These are phyloP conservation scores for Borovskyia barvae DNA, from an alignment of 208 protist genomes.

Conservation along the genomic window DNA sequence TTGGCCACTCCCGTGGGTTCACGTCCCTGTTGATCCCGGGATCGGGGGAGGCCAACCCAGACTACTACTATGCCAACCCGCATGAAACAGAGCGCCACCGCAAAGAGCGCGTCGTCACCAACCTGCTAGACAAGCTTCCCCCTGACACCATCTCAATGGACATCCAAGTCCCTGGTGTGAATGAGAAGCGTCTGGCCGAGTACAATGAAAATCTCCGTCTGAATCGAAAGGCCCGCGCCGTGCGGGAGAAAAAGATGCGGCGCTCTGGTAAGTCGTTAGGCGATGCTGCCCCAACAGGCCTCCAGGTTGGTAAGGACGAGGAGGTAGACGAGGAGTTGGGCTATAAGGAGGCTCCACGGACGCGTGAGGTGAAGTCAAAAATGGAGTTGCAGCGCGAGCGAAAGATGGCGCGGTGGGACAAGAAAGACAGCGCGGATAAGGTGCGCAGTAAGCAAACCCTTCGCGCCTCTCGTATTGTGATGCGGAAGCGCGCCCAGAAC, in stretches of 20 bases:
- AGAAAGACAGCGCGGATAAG: conserved; percentile 88
- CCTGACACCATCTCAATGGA: conserved; percentile 92
- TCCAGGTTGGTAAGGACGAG: conserved; percentile 51
- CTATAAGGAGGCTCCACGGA: conserved; percentile 72
- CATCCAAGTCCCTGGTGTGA: conserved; percentile 80
- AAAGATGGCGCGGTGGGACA: conserved; percentile 89
- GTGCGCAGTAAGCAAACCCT: conserved; percentile 86
- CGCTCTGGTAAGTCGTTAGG: conserved; percentile 56
- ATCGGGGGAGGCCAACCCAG: conserved; percentile 88
- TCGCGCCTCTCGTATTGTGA: conserved; percentile 66
- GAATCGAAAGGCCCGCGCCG: conserved; percentile 74
- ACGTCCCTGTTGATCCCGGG: conserved; percentile 87
- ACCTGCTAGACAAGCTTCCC: conserved; percentile 92
- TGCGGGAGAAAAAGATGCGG: conserved; percentile 85
- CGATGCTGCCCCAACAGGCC: conserved; percentile 15
- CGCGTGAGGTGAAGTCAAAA: conserved; percentile 69
- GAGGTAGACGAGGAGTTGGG: conserved; percentile 86
- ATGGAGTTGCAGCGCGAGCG: conserved; percentile 66
- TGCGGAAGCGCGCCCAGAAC: conserved; percentile 47
- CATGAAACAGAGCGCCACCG: conserved; percentile 91
- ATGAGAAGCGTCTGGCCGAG: conserved; percentile 71
- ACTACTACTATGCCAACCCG: conserved; percentile 93
- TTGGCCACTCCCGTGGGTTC: conserved; percentile 89
- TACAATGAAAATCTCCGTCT: conserved; percentile 85
- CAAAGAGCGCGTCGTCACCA: conserved; percentile 84